These are phyloP conservation scores for Circinella minor DNA, from an alignment of 371 early-diverging fungal species.

Conservation along the genomic window DNA sequence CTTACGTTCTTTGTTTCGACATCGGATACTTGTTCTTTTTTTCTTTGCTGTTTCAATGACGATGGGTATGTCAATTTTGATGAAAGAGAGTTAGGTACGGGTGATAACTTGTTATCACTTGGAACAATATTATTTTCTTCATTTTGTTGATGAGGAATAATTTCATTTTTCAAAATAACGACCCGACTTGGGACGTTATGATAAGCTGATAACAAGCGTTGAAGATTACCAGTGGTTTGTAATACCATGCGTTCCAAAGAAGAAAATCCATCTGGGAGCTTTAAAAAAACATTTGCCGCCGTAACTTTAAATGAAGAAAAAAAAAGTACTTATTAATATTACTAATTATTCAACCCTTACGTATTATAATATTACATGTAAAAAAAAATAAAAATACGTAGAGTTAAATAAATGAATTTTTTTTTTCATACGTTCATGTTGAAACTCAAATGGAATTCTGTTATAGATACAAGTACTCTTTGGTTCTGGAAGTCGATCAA, in stretches of 20 bases:
- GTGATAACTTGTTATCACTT: too few relatives aligned
- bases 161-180: constrained; percentile 40
- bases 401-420: constrained; percentile 14
- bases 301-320: constrained; percentile 41
- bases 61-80: background rate
- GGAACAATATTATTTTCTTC: background rate
- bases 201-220: constrained; percentile 48
- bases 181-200: constrained; percentile 51
- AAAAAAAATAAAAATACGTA: too few relatives aligned
- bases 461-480: constrained; percentile 29
- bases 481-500: constrained; percentile 29
- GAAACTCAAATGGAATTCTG: constrained; percentile 42
- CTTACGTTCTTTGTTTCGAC: background rate
- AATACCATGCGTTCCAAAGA: constrained; percentile 50
- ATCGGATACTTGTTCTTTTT: too few relatives aligned
- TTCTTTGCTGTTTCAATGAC: background rate
- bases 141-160: constrained; percentile 11
- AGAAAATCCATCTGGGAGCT: constrained; percentile 40
- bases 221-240: constrained; percentile 50
- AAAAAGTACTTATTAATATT: too few relatives aligned
- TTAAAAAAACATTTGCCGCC: constrained; percentile 42
- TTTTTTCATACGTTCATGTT: constrained; percentile 48
- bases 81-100: too few relatives aligned
- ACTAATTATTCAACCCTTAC: too few relatives aligned
- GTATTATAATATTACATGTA: too few relatives aligned